Conservation (phyloP, 2,329 filamentous ascomycete genomes). For the Pestalotiopsis sp. region DNA sequence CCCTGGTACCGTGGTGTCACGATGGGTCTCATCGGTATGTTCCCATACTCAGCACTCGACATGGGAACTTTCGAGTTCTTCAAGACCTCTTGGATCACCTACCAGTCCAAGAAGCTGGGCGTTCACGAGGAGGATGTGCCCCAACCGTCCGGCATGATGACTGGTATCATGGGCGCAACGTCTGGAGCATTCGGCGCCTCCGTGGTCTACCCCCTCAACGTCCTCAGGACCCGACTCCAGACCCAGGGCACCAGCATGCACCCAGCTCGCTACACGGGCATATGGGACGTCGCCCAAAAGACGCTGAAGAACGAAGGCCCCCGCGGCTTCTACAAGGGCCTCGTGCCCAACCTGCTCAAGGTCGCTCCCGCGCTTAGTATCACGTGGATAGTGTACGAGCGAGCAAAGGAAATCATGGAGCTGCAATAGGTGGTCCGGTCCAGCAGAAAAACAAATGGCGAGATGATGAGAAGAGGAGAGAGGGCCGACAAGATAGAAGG, state of each 20-base stretch:
- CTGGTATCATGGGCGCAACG: constrained; percentile 86
- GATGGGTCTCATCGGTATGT: constrained; percentile 94
- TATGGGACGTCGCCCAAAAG: constrained; percentile 83
- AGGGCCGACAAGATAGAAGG: background rate
- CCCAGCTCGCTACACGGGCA: constrained; percentile 85
- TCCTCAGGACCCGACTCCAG: constrained; percentile 88
- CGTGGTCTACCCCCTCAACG: constrained; percentile 94
- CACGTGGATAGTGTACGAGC: constrained; percentile 92
- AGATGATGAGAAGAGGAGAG: background rate
- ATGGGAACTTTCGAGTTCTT: constrained; percentile 93
- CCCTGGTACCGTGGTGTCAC: constrained; percentile 90
- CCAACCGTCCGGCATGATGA: constrained; percentile 77
- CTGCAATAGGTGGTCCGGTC: background rate
- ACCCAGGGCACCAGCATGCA: constrained; percentile 95
- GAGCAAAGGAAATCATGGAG: constrained; percentile 65
- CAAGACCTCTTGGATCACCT: constrained; percentile 72
- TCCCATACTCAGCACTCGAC: constrained; percentile 96
- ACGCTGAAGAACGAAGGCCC: constrained; percentile 83
- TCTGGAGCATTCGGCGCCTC: constrained; percentile 91
- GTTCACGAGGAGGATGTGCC: constrained; percentile 80
- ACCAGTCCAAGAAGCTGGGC: constrained; percentile 69
- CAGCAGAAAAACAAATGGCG: background rate
- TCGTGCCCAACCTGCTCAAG: constrained; percentile 94
- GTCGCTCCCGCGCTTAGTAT: constrained; percentile 96
- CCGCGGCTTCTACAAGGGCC: constrained; percentile 87